Evolutionary conservation across 768 basidiomycete genomes (phyloP).

Genomic region (Leccinum pellstonianum): DNA sequence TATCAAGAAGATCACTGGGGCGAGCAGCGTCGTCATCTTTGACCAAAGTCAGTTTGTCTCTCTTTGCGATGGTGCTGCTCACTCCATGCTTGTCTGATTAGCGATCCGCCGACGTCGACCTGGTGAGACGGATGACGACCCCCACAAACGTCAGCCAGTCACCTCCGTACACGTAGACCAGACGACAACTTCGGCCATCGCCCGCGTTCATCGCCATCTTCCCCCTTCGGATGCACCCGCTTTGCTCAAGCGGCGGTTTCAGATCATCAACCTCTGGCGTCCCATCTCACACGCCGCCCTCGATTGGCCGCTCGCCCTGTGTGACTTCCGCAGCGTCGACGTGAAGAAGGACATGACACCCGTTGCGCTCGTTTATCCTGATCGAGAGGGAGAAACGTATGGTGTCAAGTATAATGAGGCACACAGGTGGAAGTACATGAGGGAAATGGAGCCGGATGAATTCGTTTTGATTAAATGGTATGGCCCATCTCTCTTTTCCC

Average conservation of each 20-base stretch:
- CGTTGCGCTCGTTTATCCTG: not conserved
- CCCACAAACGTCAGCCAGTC: conserved; percentile 45
- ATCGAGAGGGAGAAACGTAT: conserved; percentile 45
- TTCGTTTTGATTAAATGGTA: conserved; percentile 50
- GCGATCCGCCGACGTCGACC: conserved; percentile 45
- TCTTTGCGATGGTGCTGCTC: not conserved
- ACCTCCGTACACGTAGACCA: conserved; percentile 46
- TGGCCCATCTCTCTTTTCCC: not conserved
- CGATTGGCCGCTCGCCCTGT: not conserved
- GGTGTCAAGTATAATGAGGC: conserved; percentile 35
- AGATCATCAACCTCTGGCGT: conserved; percentile 56
- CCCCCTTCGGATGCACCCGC: conserved; percentile 39
- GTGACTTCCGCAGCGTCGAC: not conserved
- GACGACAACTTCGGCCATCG: conserved; percentile 34
- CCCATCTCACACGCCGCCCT: conserved; percentile 39
- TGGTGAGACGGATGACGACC: conserved; percentile 34
- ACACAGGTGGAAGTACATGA: conserved; percentile 47
- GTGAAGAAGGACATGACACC: not conserved
- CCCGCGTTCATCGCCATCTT: conserved; percentile 44
- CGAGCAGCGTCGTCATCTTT: conserved; percentile 39
- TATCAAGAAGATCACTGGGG: conserved; percentile 41
- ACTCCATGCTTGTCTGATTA: conserved; percentile 11
- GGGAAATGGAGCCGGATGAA: conserved; percentile 45
- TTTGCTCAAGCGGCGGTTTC: conserved; percentile 45
- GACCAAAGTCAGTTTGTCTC: conserved; percentile 38